Conservation (phyloP, 2,329 filamentous ascomycete genomes). For the Fusarium floridanum region DNA sequence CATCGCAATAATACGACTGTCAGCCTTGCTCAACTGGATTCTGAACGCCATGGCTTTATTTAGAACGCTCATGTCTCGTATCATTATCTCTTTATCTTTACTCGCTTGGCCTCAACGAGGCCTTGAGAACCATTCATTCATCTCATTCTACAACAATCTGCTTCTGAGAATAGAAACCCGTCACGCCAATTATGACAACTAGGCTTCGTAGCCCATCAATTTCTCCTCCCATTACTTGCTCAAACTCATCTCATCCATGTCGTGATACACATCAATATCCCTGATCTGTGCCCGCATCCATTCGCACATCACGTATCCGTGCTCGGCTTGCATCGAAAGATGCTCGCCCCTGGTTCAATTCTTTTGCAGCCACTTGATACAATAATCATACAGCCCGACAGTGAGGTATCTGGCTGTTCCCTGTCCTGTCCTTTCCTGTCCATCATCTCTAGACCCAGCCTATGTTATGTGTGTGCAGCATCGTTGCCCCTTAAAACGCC, state of each 20-base stretch:
- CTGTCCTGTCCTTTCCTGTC: background rate
- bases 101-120: background rate
- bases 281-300: background rate
- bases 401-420: slow-evolving; percentile 6
- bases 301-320: background rate
- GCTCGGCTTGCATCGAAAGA: background rate
- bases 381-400: background rate
- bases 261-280: background rate
- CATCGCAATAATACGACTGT: background rate
- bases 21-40: background rate
- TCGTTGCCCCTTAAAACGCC: slow-evolving; percentile 30
- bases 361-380: slow-evolving; percentile 14
- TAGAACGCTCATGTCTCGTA: background rate
- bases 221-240: background rate
- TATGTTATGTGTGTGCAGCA: slow-evolving; percentile 9
- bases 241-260: background rate
- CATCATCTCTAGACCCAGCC: slow-evolving; percentile 4
- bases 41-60: background rate
- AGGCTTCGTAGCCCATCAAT: background rate
- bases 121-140: background rate
- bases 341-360: slow-evolving; percentile 9
- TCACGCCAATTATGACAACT: background rate
- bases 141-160: background rate
- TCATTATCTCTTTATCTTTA: background rate
- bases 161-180: background rate